Percentiles rank a stretch among this genome's conserved stretches.
phyloP scores from a whole-genome alignment of 202 grass and related monocot genomes.

The Setaria viridis region DNA sequence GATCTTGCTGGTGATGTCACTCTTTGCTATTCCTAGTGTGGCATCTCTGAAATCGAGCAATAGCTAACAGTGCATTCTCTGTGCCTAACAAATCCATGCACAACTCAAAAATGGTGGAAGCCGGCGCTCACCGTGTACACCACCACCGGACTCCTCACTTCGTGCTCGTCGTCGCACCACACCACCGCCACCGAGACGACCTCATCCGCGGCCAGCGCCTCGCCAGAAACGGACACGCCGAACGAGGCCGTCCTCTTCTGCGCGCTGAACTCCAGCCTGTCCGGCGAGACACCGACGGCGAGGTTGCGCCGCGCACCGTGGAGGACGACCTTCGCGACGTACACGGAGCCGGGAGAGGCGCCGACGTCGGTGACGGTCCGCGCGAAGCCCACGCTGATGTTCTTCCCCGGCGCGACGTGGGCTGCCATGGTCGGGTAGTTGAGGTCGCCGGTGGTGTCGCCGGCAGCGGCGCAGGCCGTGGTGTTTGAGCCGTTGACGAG shows the following conservation, averaged over 20 bases:
- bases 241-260: slow-evolving; percentile 13
- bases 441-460: not conserved
- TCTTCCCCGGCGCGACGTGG: slow-evolving; percentile 8
- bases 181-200: slow-evolving; percentile 13
- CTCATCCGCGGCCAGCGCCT: not conserved
- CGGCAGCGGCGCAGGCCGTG: not conserved
- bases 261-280: slow-evolving; percentile 20
- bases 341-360: not conserved
- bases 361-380: slow-evolving; percentile 47
- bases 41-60: too few relatives aligned
- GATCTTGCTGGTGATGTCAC: too few relatives aligned
- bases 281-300: slow-evolving; percentile 7
- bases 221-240: slow-evolving; percentile 17
- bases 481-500: slow-evolving; percentile 5
- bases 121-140: not conserved
- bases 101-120: too few relatives aligned
- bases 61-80: too few relatives aligned
- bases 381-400: slow-evolving; percentile 32
- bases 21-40: too few relatives aligned
- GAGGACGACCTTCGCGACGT: not conserved
- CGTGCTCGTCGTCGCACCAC: slow-evolving; percentile 37
- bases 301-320: not conserved
- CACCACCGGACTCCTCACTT: slow-evolving; percentile 45
- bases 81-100: too few relatives aligned
- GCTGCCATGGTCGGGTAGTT: slow-evolving; percentile 50